These are phyloP conservation scores for Barnettozyma wickerhamii DNA, from an alignment of 805 yeast genomes.

Conservation along the genomic window DNA sequence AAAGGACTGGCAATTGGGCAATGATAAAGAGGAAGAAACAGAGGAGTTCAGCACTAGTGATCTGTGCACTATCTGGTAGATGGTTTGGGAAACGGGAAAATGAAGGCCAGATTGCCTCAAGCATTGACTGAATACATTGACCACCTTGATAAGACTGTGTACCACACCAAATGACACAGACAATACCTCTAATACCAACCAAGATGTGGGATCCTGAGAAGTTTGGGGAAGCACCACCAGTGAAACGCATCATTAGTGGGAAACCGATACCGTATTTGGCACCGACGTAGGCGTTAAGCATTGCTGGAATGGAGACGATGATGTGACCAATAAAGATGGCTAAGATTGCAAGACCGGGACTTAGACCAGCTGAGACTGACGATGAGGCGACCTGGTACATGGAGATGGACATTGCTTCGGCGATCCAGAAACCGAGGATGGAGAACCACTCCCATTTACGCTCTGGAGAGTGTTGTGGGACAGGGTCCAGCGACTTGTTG, in stretches of 20 bases:
- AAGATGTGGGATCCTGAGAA: slow-evolving; percentile 29
- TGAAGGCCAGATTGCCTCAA: slow-evolving; percentile 55
- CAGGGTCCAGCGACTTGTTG: slow-evolving; percentile 65
- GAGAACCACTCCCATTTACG: slow-evolving; percentile 64
- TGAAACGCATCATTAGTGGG: slow-evolving; percentile 30
- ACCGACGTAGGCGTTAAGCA: slow-evolving; percentile 25
- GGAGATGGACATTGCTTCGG: slow-evolving; percentile 74
- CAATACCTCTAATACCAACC: slow-evolving; percentile 30
- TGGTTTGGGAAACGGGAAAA: slow-evolving; percentile 33
- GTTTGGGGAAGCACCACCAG: slow-evolving; percentile 33
- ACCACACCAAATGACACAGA: slow-evolving; percentile 56
- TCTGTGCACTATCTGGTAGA: slow-evolving; percentile 17
- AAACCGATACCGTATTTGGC: slow-evolving; percentile 33
- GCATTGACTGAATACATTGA: slow-evolving; percentile 64
- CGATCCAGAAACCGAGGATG: slow-evolving; percentile 51
- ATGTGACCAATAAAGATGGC: slow-evolving; percentile 26
- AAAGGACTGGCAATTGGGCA: slow-evolving; percentile 30
- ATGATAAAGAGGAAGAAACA: slow-evolving; percentile 31
- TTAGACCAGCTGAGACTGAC: slow-evolving; percentile 57
- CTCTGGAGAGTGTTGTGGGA: slow-evolving; percentile 53
- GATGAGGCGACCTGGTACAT: slow-evolving; percentile 80
- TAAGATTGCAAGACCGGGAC: slow-evolving; percentile 45
- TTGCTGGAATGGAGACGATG: slow-evolving; percentile 23
- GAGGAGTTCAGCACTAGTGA: slow-evolving; percentile 29
- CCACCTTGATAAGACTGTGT: slow-evolving; percentile 75